Evolutionary conservation across 257 asterid genomes (phyloP).

Genomic region (Voacanga thouarsii): DNA sequence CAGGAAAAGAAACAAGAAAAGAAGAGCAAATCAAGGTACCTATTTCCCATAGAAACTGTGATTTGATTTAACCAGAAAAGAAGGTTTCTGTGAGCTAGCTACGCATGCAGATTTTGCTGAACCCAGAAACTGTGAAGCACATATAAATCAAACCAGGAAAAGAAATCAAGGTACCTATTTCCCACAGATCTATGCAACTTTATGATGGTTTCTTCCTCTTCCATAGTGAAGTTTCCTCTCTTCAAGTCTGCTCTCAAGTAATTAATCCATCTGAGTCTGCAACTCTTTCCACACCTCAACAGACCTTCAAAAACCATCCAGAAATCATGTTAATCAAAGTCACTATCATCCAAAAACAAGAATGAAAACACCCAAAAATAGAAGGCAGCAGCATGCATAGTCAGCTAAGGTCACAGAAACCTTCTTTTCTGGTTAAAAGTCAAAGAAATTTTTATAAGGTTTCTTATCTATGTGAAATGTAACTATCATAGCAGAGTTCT

Average conservation of each 20-base stretch:
- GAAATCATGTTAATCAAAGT: no score
- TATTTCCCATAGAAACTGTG: slow-evolving; percentile 53
- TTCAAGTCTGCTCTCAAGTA: slow-evolving; percentile 54
- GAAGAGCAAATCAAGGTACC: slow-evolving; percentile 18
- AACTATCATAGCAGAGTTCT: not conserved
- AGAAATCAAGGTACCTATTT: slow-evolving; percentile 32
- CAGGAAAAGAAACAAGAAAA: not conserved
- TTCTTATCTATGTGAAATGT: not conserved
- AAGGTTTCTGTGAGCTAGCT: no score
- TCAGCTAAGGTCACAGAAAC: no score
- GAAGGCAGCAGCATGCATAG: not conserved
- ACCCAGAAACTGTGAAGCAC: not conserved
- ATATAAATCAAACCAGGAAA: no score
- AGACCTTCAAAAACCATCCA: slow-evolving; percentile 31
- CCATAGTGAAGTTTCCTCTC: slow-evolving; percentile 52
- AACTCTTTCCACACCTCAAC: slow-evolving; percentile 63
- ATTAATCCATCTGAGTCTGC: slow-evolving; percentile 62
- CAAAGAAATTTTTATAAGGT: no score
- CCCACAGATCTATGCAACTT: slow-evolving; percentile 46
- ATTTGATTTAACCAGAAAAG: no score
- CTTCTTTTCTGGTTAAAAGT: no score
- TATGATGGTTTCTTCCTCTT: slow-evolving; percentile 58
- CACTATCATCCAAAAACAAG: not conserved
- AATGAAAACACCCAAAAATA: not conserved
- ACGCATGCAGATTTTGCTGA: not conserved